These are phyloP conservation scores for Osmanthus fragrans DNA, from an alignment of 257 asterid species.

Conservation along the genomic window DNA sequence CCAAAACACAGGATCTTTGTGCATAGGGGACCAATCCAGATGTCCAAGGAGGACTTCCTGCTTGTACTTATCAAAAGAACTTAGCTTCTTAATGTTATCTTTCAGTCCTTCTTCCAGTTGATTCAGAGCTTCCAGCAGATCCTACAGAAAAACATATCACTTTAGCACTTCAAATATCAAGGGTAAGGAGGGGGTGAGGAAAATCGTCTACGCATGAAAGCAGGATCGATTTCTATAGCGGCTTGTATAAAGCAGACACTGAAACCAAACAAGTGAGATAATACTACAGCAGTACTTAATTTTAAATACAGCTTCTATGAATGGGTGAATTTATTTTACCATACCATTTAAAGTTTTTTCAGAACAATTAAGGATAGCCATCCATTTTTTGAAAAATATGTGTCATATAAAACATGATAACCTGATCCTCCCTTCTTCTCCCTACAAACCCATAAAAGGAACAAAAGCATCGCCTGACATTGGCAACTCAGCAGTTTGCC, in stretches of 20 bases:
- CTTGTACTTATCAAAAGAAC: conserved; percentile 83
- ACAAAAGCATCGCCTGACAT: not conserved
- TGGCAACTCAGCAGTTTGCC: not conserved
- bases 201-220: not conserved
- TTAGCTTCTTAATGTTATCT: conserved; percentile 67
- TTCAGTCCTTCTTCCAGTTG: conserved; percentile 76
- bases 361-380: not conserved
- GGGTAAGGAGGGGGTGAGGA: not conserved
- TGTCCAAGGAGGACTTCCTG: conserved; percentile 91
- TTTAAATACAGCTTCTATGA: conserved; percentile 18
- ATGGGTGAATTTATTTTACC: not conserved
- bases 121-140: conserved; percentile 75
- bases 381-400: not conserved
- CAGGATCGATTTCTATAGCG: not conserved
- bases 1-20: conserved; percentile 87
- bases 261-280: conserved; percentile 1
- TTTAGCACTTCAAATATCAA: conserved; percentile 19
- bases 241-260: conserved; percentile 8
- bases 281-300: not conserved
- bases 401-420: not conserved
- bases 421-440: not conserved
- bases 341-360: not conserved
- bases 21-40: conserved; percentile 96
- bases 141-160: conserved; percentile 40
- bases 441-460: not conserved